Evolutionary conservation across 2,329 filamentous ascomycete species (phyloP).

Genomic region (Polychaeton citri): DNA sequence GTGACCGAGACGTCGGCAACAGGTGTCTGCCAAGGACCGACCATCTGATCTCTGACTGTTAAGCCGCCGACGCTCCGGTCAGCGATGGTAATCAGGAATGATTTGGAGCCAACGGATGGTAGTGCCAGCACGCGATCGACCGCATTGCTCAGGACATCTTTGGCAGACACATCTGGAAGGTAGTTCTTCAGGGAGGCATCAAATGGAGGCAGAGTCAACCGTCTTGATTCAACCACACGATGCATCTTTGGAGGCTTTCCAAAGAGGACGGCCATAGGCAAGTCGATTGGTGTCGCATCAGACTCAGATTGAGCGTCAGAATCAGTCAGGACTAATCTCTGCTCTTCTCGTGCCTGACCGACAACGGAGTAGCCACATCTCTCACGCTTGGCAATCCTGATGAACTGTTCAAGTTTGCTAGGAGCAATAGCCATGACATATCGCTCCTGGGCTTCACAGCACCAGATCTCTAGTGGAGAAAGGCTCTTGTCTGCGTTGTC

Average conservation of each 20-base stretch:
- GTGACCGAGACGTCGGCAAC: constrained; percentile 92
- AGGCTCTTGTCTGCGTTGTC: constrained; percentile 83
- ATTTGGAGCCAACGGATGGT: constrained; percentile 89
- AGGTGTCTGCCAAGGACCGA: constrained; percentile 89
- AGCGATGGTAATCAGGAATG: constrained; percentile 91
- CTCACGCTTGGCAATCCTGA: constrained; percentile 61
- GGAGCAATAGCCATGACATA: constrained; percentile 84
- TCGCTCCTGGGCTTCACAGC: constrained; percentile 90
- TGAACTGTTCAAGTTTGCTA: constrained; percentile 61
- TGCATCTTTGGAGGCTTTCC: constrained; percentile 76
- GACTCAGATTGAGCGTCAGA: constrained; percentile 60
- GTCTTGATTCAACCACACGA: constrained; percentile 57
- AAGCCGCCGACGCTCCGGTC: constrained; percentile 86
- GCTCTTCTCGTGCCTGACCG: constrained; percentile 59
- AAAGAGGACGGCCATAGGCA: constrained; percentile 80
- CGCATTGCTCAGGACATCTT: constrained; percentile 42
- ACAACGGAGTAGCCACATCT: constrained; percentile 88
- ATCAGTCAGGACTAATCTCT: constrained; percentile 69
- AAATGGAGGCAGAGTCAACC: constrained; percentile 55
- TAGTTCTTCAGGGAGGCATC: constrained; percentile 60
- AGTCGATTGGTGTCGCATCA: constrained; percentile 67
- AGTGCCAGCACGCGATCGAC: constrained; percentile 69
- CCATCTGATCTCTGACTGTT: constrained; percentile 83
- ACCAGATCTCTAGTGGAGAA: constrained; percentile 96
- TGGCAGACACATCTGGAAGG: constrained; percentile 40